Evolutionary conservation across 768 basidiomycete species (phyloP).

Genomic region (Lactifluus echinatus): DNA sequence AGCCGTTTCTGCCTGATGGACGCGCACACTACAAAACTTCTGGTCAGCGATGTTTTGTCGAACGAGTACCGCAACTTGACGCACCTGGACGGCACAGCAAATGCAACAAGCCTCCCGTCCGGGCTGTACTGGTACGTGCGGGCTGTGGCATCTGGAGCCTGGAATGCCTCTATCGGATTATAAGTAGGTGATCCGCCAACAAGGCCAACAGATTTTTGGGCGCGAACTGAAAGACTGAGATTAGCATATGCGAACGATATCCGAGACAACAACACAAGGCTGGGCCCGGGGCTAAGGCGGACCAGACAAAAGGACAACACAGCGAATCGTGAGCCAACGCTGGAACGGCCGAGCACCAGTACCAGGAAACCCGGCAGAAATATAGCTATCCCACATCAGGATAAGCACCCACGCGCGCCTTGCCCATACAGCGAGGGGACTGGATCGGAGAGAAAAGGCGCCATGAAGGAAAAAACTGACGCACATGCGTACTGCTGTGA

Average conservation of each 20-base stretch:
- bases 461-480: constrained; percentile 25
- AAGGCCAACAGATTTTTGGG: constrained; percentile 88
- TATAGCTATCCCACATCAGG: background rate
- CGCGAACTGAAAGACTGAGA: constrained; percentile 54
- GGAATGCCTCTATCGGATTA: constrained; percentile 50
- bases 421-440: background rate
- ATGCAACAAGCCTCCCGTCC: constrained; percentile 83
- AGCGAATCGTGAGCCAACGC: background rate
- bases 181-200: constrained; percentile 78
- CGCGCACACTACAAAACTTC: constrained; percentile 50
- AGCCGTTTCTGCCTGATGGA: constrained; percentile 67
- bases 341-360: background rate
- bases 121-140: constrained; percentile 75
- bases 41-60: constrained; percentile 14
- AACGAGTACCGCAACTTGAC: constrained; percentile 26
- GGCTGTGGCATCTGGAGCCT: constrained; percentile 59
- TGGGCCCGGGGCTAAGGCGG: too few species aligned
- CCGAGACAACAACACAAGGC: too few species aligned
- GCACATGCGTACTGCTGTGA: constrained; percentile 82
- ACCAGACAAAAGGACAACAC: too few species aligned
- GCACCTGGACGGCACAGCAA: constrained; percentile 67
- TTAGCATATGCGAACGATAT: constrained; percentile 19
- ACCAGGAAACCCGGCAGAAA: background rate
- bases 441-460: background rate
- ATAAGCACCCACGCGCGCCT: background rate